These are phyloP conservation scores for Candida mattraensis DNA, from an alignment of 805 yeast genomes.

Conservation along the genomic window DNA sequence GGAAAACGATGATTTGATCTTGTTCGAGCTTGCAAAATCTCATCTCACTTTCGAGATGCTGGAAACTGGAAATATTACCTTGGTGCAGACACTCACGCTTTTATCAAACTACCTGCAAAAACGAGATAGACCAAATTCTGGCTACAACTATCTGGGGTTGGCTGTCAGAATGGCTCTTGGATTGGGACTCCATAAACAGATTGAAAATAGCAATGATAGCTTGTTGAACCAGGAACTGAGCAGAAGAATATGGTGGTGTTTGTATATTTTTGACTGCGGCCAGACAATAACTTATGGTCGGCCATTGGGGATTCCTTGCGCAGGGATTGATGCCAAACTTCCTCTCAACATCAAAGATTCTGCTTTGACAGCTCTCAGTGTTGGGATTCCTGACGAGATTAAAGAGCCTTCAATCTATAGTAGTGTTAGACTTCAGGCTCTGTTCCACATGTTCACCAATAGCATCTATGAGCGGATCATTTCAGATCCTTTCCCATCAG, in stretches of 20 bases:
- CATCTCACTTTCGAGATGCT: constrained; percentile 9
- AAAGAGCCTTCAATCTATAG: constrained; percentile 8
- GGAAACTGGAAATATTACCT: constrained; percentile 7
- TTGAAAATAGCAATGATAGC: constrained; percentile 1
- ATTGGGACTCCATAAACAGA: constrained; percentile 8
- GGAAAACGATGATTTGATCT: constrained; percentile 7
- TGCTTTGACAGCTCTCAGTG: constrained; percentile 5
- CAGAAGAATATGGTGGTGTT: constrained; percentile 11
- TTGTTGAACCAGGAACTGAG: constrained; percentile 3
- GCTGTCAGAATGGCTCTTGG: constrained; percentile 12
- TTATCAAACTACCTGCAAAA: constrained; percentile 11
- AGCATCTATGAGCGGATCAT: constrained; percentile 13
- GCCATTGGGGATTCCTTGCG: constrained; percentile 12
- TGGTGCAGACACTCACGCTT: constrained; percentile 12
- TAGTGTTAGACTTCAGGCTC: constrained; percentile 8
- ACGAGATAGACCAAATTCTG: constrained; percentile 11
- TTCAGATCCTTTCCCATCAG: constrained; percentile 14
- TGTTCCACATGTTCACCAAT: constrained; percentile 13
- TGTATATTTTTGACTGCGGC: constrained; percentile 10
- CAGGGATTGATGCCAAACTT: constrained; percentile 8
- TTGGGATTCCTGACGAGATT: background rate
- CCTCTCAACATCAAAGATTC: constrained; percentile 10
- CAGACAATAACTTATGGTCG: constrained; percentile 12
- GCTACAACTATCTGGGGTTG: constrained; percentile 8
- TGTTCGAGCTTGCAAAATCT: constrained; percentile 11